Evolutionary conservation across 345 rosid species (phyloP).

Genomic region (Boechera divaricarpa): DNA sequence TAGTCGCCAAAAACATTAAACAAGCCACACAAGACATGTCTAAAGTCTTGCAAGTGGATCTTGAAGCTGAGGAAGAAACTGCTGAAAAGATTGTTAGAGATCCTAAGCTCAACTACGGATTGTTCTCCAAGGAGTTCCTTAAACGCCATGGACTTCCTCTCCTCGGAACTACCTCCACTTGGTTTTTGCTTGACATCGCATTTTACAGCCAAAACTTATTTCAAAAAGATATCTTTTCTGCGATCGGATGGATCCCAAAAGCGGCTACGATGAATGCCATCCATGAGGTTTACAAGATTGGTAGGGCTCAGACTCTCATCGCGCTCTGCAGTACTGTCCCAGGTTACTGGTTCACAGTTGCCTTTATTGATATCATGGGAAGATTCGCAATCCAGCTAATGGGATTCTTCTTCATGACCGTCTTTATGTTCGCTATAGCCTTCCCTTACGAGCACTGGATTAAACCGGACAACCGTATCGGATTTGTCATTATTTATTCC

Average conservation of each 20-base stretch:
- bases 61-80: conserved; percentile 47
- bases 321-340: conserved; percentile 61
- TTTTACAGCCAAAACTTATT: conserved; percentile 60
- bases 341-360: conserved; percentile 63
- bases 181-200: conserved; percentile 65
- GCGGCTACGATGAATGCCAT: conserved; percentile 55
- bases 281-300: conserved; percentile 56
- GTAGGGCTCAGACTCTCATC: conserved; percentile 58
- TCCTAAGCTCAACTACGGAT: conserved; percentile 46
- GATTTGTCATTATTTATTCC: conserved; percentile 55
- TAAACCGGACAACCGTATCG: conserved; percentile 46
- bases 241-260: conserved; percentile 59
- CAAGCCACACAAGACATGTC: conserved; percentile 62
- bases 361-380: conserved; percentile 55
- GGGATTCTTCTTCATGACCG: conserved; percentile 68
- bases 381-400: conserved; percentile 57
- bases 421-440: conserved; percentile 60
- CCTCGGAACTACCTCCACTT: conserved; percentile 53
- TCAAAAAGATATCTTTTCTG: conserved; percentile 58
- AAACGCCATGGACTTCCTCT: conserved; percentile 60
- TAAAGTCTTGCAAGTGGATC: conserved; percentile 52
- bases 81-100: conserved; percentile 14
- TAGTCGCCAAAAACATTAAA: conserved; percentile 52
- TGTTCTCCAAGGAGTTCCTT: conserved; percentile 51
- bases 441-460: conserved; percentile 63